Evolutionary conservation across 805 yeast species (phyloP), one percentile per base, ranked within the genome.

Genomic region (Pichia cephalocereana): DNA sequence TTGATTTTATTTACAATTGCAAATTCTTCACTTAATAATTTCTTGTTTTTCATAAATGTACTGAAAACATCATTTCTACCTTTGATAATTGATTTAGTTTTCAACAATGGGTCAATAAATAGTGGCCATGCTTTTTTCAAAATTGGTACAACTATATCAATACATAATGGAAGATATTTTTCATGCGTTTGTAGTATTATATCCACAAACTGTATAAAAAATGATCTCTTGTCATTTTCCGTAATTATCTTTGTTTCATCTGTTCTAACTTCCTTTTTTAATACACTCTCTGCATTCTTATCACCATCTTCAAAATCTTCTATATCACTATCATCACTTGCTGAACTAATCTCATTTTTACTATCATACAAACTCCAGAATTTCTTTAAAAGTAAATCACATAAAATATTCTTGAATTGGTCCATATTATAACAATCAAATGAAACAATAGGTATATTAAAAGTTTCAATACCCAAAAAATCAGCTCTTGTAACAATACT

Each of bases 131-230:
- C 42, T 37, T 59, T 56, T 2, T 48, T 55, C 37, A 65, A 45
- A 1, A 59, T 60, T 4, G 65, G 63, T 10, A 62, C 42, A 4
- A 74, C 55, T 17, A 72, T 51, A 28, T 60, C 60, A 43, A 77
- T 53, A 52, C 73, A 71, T 0, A 72, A 54, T 0, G 81, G 80
- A 18, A 76, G 62, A 53, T 70, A 74, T 8, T 70, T 66, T 43
- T 59, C 66, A 49, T 65, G 74, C 32, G 75, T 64, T 50, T 76
- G 78, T 17, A 75, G 66, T 18, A 76, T 64, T 28, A 75, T 57
- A 38, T 69, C 70, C 18, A 72, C 61, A 49, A 67, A 77, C 38
- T 51, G 52, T 18, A 55, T 58, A 10, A 58, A 57, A 44, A 68
- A 61, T 1, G 23, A 27, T 11, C 42, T 45, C 40, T 56, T 48